phyloP scores from a whole-genome alignment of 2,329 filamentous ascomycete genomes.

The Dothidotthia symphoricarpi region DNA sequence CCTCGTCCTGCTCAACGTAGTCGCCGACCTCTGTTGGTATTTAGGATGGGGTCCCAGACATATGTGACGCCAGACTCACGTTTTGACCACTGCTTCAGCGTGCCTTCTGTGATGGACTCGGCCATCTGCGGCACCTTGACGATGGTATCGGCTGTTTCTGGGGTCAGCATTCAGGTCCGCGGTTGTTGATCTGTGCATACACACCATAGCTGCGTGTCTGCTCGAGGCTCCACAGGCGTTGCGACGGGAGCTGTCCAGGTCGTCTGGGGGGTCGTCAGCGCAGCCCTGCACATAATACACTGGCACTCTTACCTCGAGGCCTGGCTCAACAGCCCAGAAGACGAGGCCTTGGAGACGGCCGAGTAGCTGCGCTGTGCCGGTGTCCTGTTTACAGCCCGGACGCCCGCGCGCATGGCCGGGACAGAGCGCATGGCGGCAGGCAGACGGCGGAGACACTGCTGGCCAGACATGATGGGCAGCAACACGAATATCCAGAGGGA shows the following conservation, averaged over 20 bases:
- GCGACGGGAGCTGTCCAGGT: constrained; percentile 27
- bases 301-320: constrained; percentile 28
- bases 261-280: constrained; percentile 27
- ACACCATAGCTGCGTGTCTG: constrained; percentile 40
- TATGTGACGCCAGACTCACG: constrained; percentile 44
- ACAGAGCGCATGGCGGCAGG: constrained; percentile 30
- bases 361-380: constrained; percentile 36
- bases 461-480: constrained; percentile 34
- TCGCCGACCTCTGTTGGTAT: constrained; percentile 70
- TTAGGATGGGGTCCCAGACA: constrained; percentile 10
- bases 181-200: background rate
- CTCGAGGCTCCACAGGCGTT: constrained; percentile 27
- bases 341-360: constrained; percentile 34
- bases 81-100: constrained; percentile 92
- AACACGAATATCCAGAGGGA: constrained; percentile 7
- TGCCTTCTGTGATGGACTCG: constrained; percentile 97
- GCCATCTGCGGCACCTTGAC: constrained; percentile 98
- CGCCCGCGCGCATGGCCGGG: constrained; percentile 31
- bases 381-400: constrained; percentile 23
- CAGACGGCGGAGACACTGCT: constrained; percentile 42
- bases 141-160: constrained; percentile 67
- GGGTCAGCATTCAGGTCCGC: background rate
- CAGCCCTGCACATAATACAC: constrained; percentile 3
- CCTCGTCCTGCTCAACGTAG: constrained; percentile 91
- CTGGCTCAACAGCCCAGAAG: constrained; percentile 33